These are phyloP conservation scores for Fennellomyces sp. DNA, from an alignment of 371 early-diverging fungal species.

Conservation along the genomic window DNA sequence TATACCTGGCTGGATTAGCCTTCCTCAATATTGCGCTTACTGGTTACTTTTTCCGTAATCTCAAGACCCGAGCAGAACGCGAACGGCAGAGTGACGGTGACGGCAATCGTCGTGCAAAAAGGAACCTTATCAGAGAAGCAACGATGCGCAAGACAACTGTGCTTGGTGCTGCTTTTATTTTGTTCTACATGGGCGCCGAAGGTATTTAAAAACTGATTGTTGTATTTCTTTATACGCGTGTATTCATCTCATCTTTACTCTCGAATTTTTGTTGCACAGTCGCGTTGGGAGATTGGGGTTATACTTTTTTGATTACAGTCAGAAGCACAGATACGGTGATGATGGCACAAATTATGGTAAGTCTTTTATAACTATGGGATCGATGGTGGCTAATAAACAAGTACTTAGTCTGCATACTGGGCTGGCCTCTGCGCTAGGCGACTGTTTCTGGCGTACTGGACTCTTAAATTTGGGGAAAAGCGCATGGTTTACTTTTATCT, in stretches of 20 bases:
- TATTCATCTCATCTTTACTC: background rate
- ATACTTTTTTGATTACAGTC: conserved; percentile 24
- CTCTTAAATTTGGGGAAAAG: conserved; percentile 26
- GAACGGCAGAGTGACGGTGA: background rate
- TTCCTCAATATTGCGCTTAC: conserved; percentile 2
- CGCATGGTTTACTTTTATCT: conserved; percentile 21
- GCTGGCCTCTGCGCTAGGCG: conserved; percentile 25
- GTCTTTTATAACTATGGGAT: too few species aligned
- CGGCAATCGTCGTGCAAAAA: background rate
- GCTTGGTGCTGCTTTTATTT: background rate
- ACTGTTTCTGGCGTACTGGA: conserved; percentile 21
- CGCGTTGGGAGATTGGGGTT: conserved; percentile 31
- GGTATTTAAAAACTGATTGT: too few species aligned
- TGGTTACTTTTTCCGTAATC: background rate
- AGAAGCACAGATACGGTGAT: conserved; percentile 21
- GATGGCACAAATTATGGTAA: conserved; percentile 27
- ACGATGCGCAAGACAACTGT: background rate
- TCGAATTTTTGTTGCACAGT: conserved; percentile 10
- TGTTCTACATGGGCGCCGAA: too few species aligned
- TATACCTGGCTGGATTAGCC: conserved; percentile 16
- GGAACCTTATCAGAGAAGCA: background rate
- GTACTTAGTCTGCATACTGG: conserved; percentile 35
- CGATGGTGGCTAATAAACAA: too few species aligned
- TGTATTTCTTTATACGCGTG: too few species aligned
- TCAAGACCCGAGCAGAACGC: conserved; percentile 1